phyloP scores from a whole-genome alignment of 2,329 filamentous ascomycete species.

The Talaromyces sp. region DNA sequence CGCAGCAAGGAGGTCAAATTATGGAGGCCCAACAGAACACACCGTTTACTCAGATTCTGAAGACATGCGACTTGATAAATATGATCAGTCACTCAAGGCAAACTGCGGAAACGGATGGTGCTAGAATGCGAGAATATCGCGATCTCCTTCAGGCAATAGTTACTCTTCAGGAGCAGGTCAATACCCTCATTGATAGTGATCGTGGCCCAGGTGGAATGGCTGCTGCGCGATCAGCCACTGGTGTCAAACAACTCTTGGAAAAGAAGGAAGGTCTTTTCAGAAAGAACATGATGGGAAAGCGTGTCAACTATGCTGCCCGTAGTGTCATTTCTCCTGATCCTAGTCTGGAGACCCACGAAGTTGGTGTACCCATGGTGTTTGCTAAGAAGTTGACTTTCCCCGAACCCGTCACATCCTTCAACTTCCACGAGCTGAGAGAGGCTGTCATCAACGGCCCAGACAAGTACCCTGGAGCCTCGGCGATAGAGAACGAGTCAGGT shows the following conservation, averaged over 20 bases:
- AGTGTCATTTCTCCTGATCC: constrained; percentile 98
- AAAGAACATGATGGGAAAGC: constrained; percentile 99
- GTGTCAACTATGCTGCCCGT: constrained; percentile 95
- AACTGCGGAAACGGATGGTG: constrained; percentile 42
- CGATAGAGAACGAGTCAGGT: constrained; percentile 93
- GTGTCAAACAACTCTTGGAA: constrained; percentile 95
- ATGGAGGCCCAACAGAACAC: constrained; percentile 84
- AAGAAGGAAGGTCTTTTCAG: constrained; percentile 98
- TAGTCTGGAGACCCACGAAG: constrained; percentile 98
- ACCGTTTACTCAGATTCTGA: constrained; percentile 79
- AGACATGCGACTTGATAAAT: constrained; percentile 66
- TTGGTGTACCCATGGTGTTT: constrained; percentile 96
- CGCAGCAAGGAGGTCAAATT: constrained; percentile 73
- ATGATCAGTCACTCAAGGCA: constrained; percentile 68
- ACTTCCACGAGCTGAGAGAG: constrained; percentile 91
- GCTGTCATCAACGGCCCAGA: constrained; percentile 92
- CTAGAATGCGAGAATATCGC: constrained; percentile 58
- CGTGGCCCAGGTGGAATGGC: constrained; percentile 79
- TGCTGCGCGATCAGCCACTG: constrained; percentile 75
- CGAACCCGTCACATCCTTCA: constrained; percentile 94
- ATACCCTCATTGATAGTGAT: constrained; percentile 85
- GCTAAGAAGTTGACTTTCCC: constrained; percentile 94
- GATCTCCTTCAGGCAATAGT: constrained; percentile 79
- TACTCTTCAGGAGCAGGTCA: constrained; percentile 80
- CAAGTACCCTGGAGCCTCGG: constrained; percentile 88